A percentile compares a stretch with the other conserved stretches of the same genome.
Conservation (phyloP, 2,329 filamentous ascomycete species). For the Fusarium denticulatum region DNA sequence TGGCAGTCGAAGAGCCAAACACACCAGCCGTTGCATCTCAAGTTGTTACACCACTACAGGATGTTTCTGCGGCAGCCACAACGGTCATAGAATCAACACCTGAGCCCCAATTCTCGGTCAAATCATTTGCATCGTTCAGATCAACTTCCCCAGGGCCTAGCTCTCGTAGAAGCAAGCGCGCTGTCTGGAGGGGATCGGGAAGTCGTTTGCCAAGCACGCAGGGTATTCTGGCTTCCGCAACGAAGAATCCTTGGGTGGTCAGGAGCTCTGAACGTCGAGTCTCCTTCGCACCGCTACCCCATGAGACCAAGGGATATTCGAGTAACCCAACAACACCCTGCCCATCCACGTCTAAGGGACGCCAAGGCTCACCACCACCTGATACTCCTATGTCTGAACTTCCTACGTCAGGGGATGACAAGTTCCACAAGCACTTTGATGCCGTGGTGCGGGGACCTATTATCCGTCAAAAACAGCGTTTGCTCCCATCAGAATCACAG, state of each 20-base stretch:
- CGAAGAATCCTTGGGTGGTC: slow-evolving; percentile 48
- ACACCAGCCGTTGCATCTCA: not conserved
- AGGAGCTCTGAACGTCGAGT: slow-evolving; percentile 46
- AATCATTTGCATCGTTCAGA: slow-evolving; percentile 63
- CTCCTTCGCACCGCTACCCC: slow-evolving; percentile 50
- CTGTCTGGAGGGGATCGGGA: slow-evolving; percentile 35
- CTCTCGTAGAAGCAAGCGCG: slow-evolving; percentile 20
- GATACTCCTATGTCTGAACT: slow-evolving; percentile 48
- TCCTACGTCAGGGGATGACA: slow-evolving; percentile 48
- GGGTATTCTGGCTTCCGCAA: slow-evolving; percentile 48
- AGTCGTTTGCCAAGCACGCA: slow-evolving; percentile 48
- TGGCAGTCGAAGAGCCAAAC: not conserved
- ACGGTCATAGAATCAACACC: slow-evolving; percentile 49
- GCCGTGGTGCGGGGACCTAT: slow-evolving; percentile 52
- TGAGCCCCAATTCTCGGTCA: slow-evolving; percentile 60
- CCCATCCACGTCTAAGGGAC: slow-evolving; percentile 19
- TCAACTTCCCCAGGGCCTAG: slow-evolving; percentile 58
- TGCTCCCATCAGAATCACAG: slow-evolving; percentile 57
- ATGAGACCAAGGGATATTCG: slow-evolving; percentile 30
- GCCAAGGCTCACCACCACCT: slow-evolving; percentile 58
- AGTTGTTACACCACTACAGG: slow-evolving; percentile 7
- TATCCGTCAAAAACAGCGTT: slow-evolving; percentile 39
- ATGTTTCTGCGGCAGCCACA: not conserved
- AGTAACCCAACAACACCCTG: slow-evolving; percentile 12
- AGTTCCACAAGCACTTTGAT: slow-evolving; percentile 60